Conservation (phyloP, 176 grass and related monocot species). For the Avena sativa region DNA sequence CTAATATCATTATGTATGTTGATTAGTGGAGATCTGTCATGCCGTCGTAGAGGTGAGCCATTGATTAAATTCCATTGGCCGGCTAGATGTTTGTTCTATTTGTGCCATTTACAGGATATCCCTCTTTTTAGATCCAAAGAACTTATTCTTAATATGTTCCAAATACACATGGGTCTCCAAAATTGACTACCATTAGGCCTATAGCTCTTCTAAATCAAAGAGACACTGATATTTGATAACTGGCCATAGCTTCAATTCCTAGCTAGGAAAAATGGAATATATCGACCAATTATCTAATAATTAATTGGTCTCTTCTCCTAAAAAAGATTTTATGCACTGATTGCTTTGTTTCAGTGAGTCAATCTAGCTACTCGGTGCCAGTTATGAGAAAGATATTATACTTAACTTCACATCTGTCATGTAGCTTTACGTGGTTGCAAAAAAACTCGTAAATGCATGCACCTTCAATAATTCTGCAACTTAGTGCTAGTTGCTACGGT, state of each 20-base stretch:
- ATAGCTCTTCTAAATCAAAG: neutral
- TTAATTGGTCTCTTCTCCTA: neutral
- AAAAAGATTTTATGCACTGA: neutral
- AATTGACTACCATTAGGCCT: neutral
- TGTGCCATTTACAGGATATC: neutral
- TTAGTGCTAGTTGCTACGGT: neutral
- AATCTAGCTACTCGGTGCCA: neutral
- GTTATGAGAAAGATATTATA: conserved; percentile 5
- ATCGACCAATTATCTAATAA: neutral
- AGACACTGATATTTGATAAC: neutral
- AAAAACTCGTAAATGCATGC: conserved; percentile 18
- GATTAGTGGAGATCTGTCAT: conserved; percentile 7
- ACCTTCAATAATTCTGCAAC: conserved; percentile 7
- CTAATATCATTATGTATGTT: neutral
- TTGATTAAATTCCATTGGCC: conserved; percentile 23
- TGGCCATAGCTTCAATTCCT: neutral
- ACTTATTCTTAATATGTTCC: conserved; percentile 25
- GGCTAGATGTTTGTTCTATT: neutral
- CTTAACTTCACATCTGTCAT: conserved; percentile 15
- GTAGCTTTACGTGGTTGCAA: neutral
- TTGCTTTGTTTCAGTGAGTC: neutral
- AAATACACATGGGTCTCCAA: neutral
- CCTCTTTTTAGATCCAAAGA: neutral
- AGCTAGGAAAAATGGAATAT: neutral
- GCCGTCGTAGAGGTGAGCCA: neutral